A percentile compares a stretch with the other conserved stretches of the same genome.
These are phyloP conservation scores for Cryptosporidium viatorum DNA, from an alignment of 169 alveolate genomes.

Conservation along the genomic window DNA sequence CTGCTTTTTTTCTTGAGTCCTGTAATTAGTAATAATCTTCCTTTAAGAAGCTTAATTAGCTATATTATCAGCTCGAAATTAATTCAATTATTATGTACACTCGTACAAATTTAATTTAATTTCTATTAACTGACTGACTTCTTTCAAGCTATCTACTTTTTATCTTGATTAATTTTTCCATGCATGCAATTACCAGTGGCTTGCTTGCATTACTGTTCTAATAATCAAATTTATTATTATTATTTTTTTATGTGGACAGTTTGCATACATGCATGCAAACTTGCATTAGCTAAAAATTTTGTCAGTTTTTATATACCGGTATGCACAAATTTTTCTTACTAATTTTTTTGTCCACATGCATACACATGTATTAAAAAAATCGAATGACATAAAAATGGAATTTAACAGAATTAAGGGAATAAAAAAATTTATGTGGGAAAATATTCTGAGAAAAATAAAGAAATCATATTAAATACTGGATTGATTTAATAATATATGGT, in stretches of 20 bases:
- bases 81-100: conserved; percentile 24
- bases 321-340: neutral
- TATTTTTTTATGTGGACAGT: neutral
- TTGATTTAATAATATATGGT: too few relatives aligned
- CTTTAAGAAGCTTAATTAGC: conserved; percentile 8
- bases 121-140: neutral
- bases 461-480: too few relatives aligned
- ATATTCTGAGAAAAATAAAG: too few relatives aligned
- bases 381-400: neutral
- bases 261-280: conserved; percentile 17
- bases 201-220: neutral
- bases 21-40: neutral
- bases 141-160: neutral
- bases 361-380: neutral
- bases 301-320: conserved; percentile 13
- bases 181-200: conserved; percentile 8
- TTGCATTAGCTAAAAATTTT: neutral
- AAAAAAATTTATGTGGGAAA: neutral
- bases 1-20: neutral
- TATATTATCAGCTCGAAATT: conserved; percentile 7
- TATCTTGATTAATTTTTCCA: neutral
- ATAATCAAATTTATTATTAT: neutral
- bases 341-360: conserved; percentile 10
- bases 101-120: conserved; percentile 19
- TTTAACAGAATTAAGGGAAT: neutral